These are phyloP conservation scores for Punica granatum DNA, from an alignment of 345 rosid genomes.

Conservation along the genomic window DNA sequence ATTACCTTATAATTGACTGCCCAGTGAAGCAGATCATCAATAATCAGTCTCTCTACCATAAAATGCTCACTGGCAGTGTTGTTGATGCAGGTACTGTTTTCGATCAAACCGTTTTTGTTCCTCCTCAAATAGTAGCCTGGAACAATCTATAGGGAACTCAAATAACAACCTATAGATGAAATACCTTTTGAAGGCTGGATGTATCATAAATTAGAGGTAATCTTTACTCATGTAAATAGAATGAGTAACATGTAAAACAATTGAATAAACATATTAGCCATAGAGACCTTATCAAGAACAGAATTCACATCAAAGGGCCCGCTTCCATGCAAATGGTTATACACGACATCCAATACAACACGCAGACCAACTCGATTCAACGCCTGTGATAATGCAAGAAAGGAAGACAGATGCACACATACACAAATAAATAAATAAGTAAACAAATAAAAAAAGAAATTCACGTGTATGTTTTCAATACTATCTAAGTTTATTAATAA, in stretches of 20 bases:
- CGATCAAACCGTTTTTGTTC: slow-evolving; percentile 70
- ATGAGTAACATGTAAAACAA: slow-evolving; percentile 54
- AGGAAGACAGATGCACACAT: background rate
- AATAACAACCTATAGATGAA: slow-evolving; percentile 5
- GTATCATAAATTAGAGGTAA: background rate
- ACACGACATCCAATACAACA: slow-evolving; percentile 87
- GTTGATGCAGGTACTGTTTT: slow-evolving; percentile 83
- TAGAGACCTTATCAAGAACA: slow-evolving; percentile 80
- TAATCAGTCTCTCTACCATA: slow-evolving; percentile 81
- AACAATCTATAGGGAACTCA: slow-evolving; percentile 56
- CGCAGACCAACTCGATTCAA: slow-evolving; percentile 57
- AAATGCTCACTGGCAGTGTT: slow-evolving; percentile 98
- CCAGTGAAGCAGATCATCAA: slow-evolving; percentile 85
- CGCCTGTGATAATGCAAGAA: slow-evolving; percentile 34
- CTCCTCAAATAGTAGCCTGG: slow-evolving; percentile 97
- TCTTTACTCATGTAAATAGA: background rate
- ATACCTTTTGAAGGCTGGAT: background rate
- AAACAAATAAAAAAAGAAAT: background rate
- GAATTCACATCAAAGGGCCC: slow-evolving; percentile 75
- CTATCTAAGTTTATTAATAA: background rate
- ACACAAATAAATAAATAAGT: slow-evolving; percentile 12
- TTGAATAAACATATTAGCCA: slow-evolving; percentile 11
- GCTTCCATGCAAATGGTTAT: slow-evolving; percentile 85
- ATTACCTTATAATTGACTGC: slow-evolving; percentile 78
- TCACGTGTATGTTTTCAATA: background rate